Evolutionary conservation across 164 flowering plant genomes (phyloP).

Genomic region (Berberis vulgaris): DNA sequence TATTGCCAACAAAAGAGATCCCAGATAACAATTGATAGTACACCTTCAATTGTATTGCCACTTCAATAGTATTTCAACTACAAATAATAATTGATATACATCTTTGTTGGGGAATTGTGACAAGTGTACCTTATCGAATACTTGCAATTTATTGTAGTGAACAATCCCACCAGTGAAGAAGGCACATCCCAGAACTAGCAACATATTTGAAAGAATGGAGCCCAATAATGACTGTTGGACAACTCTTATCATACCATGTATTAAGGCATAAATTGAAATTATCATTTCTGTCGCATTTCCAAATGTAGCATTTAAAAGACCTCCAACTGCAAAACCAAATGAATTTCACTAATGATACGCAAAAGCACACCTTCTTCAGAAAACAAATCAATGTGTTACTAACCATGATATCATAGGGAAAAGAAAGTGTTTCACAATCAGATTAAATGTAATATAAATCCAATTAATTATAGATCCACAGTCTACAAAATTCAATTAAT

Average conservation of each 20-base stretch:
- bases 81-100: too few species aligned
- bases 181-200: constrained; percentile 67
- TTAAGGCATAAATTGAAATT: constrained; percentile 64
- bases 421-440: too few species aligned
- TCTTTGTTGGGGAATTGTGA: too few species aligned
- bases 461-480: too few species aligned
- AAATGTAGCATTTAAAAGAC: constrained; percentile 71
- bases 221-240: constrained; percentile 70
- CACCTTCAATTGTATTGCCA: too few species aligned
- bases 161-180: constrained; percentile 57
- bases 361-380: background rate
- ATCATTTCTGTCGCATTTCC: constrained; percentile 84
- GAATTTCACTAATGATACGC: background rate
- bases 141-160: constrained; percentile 40
- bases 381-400: background rate
- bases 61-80: too few species aligned
- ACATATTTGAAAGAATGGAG: constrained; percentile 67
- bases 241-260: constrained; percentile 60
- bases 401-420: background rate
- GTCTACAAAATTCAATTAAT: too few species aligned
- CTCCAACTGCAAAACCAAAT: constrained; percentile 48
- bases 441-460: too few species aligned
- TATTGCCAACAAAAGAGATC: too few species aligned
- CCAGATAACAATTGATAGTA: too few species aligned
- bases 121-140: constrained; percentile 44